Evolutionary conservation across 495 filamentous ascomycete species (phyloP).

Genomic region (Penicillium egyptiacum): DNA sequence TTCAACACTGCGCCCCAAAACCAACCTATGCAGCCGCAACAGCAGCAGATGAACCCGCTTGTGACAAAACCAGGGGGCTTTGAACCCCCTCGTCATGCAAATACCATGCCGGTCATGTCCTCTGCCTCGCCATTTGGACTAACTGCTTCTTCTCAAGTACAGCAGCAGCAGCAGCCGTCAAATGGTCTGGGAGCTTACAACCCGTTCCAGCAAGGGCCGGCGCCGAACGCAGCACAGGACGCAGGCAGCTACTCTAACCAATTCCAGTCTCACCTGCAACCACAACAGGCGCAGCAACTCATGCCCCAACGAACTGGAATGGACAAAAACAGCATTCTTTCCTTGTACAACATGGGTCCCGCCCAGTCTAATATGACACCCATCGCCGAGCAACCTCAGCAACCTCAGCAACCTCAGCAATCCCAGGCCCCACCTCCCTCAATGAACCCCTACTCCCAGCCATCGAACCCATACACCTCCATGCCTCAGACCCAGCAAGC

Average conservation of each 20-base stretch:
- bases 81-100: constrained; percentile 39
- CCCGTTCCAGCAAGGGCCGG: constrained; percentile 39
- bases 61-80: constrained; percentile 34
- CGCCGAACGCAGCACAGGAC: constrained; percentile 31
- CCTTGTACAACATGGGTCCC: constrained; percentile 81
- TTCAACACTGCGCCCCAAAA: constrained; percentile 46
- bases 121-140: constrained; percentile 39
- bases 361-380: constrained; percentile 48
- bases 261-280: constrained; percentile 30
- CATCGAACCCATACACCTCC: constrained; percentile 25
- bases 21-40: constrained; percentile 26
- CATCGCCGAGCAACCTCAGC: constrained; percentile 34
- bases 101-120: constrained; percentile 44
- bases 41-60: constrained; percentile 28
- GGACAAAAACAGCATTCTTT: constrained; percentile 84
- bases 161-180: constrained; percentile 30
- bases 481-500: constrained; percentile 27
- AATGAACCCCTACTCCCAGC: constrained; percentile 24
- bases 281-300: constrained; percentile 41
- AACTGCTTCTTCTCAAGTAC: constrained; percentile 38
- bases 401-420: constrained; percentile 20
- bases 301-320: constrained; percentile 46
- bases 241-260: constrained; percentile 27
- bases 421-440: constrained; percentile 25
- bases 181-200: constrained; percentile 36